Conservation (phyloP, 2,329 filamentous ascomycete genomes). For the Leptographium wingfieldii region DNA sequence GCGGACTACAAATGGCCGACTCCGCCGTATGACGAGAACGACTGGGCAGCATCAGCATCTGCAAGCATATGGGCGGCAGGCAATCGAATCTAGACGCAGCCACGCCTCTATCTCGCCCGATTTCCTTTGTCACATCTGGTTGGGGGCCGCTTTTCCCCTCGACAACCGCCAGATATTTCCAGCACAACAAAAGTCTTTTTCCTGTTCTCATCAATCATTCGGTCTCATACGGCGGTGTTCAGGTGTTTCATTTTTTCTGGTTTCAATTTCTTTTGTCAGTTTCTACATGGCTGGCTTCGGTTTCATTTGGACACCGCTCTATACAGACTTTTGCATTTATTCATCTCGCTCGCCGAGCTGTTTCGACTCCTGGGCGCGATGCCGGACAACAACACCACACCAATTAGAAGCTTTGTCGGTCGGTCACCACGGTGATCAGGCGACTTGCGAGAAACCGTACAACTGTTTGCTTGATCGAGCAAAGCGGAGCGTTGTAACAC, state of each 20-base stretch:
- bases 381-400: neutral
- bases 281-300: neutral
- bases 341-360: neutral
- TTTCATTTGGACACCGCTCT: conserved; percentile 2
- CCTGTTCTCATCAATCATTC: neutral
- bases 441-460: neutral
- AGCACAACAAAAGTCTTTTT: neutral
- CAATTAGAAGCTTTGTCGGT: neutral
- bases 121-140: neutral
- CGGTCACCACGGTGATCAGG: no score
- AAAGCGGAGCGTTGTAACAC: neutral
- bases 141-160: neutral
- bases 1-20: conserved; percentile 73
- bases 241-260: neutral
- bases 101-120: conserved; percentile 2
- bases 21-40: conserved; percentile 84
- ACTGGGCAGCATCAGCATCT: conserved; percentile 76
- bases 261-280: neutral
- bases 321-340: neutral
- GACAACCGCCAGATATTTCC: neutral
- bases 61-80: conserved; percentile 69
- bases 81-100: conserved; percentile 38
- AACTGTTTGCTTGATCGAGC: neutral
- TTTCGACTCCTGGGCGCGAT: neutral
- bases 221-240: conserved; percentile 5